phyloP scores from a whole-genome alignment of 164 flowering plant species.

The Euptelea pleiosperma region DNA sequence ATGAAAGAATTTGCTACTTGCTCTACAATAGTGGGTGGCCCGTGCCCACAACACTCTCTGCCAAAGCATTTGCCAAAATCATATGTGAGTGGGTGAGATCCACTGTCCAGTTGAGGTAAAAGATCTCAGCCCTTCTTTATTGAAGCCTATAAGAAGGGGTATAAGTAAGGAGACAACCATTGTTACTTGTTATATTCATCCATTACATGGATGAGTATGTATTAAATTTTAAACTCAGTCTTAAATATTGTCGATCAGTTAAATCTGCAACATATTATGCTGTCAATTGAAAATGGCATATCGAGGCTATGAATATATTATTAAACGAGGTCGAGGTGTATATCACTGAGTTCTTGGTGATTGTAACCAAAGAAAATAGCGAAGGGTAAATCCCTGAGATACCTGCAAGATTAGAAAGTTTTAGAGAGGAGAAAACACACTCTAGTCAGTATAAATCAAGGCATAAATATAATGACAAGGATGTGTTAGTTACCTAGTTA shows the following conservation, averaged over 20 bases:
- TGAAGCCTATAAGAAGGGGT: too few species aligned
- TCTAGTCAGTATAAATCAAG: constrained; percentile 9
- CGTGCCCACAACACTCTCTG: too few species aligned
- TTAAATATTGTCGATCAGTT: constrained; percentile 6
- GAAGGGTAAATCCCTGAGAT: constrained; percentile 4
- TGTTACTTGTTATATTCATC: too few species aligned
- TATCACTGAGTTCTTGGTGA: neutral
- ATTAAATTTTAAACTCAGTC: neutral
- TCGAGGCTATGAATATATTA: neutral
- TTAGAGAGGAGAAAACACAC: neutral
- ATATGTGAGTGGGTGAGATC: too few species aligned
- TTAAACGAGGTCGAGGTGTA: neutral
- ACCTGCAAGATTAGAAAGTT: constrained; percentile 7
- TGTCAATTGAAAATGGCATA: neutral
- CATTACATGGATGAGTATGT: constrained; percentile 19
- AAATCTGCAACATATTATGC: constrained; percentile 5
- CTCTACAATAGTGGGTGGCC: too few species aligned
- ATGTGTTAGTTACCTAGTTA: too few species aligned
- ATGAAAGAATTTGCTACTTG: too few species aligned
- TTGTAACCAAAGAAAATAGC: constrained; percentile 10
- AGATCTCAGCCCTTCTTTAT: too few species aligned
- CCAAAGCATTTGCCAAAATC: too few species aligned
- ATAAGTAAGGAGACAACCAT: too few species aligned
- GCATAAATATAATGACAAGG: neutral
- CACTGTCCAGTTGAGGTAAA: too few species aligned